Conservation (phyloP, 192 early-diverging fungal species). For the Coemansia sp. region DNA sequence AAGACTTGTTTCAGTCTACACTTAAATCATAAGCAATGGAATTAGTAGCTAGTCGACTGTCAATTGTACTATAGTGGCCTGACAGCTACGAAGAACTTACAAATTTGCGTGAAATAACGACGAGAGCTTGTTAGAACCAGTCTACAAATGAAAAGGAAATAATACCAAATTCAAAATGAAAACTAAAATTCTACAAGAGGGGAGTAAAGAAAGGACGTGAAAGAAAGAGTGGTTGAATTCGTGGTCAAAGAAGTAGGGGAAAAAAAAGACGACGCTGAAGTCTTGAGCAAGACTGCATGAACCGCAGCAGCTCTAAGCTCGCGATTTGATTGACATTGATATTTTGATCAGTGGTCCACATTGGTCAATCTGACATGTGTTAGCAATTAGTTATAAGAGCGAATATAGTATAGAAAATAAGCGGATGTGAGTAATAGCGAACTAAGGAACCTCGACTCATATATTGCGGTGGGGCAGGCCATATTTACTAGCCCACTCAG, state of each 20-base stretch:
- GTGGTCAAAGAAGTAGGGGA: not conserved
- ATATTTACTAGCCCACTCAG: too few relatives aligned
- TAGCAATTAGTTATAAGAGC: too few relatives aligned
- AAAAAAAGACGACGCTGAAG: not conserved
- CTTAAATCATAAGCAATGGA: not conserved
- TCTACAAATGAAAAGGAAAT: slow-evolving; percentile 1
- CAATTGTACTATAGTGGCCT: not conserved
- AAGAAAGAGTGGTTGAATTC: not conserved
- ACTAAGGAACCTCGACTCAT: too few relatives aligned
- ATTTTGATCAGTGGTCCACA: too few relatives aligned
- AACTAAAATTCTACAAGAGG: not conserved
- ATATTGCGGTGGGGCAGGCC: too few relatives aligned
- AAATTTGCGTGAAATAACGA: not conserved
- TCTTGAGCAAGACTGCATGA: not conserved
- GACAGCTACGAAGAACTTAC: not conserved
- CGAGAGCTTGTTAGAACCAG: not conserved
- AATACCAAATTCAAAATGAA: not conserved
- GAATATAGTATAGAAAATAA: too few relatives aligned
- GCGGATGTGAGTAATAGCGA: too few relatives aligned
- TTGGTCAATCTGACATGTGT: too few relatives aligned
- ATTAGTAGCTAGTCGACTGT: not conserved
- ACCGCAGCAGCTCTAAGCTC: not conserved
- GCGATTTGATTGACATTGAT: not conserved
- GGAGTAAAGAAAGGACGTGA: not conserved
- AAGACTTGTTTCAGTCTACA: not conserved